Conservation (phyloP, 1,284 basidiomycete species). For the Ceratobasidium sp. region DNA sequence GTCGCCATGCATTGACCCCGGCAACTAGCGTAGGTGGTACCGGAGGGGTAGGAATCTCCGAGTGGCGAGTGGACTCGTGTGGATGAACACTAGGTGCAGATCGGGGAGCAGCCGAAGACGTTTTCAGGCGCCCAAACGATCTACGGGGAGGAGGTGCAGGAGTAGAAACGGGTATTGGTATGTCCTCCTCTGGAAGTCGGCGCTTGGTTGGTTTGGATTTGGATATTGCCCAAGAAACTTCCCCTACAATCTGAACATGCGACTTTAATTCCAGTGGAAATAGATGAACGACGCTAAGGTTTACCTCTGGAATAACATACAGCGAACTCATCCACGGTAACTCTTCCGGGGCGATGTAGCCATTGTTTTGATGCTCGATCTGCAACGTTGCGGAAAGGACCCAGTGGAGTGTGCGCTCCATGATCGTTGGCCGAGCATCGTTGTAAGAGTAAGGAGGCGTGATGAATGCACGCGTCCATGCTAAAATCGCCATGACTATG, state of each 20-base stretch:
- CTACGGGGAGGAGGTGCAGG: background rate
- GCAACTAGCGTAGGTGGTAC: slow-evolving; percentile 33
- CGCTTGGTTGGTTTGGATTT: slow-evolving; percentile 40
- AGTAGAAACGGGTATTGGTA: slow-evolving; percentile 6
- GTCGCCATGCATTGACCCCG: slow-evolving; percentile 41
- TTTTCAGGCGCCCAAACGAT: slow-evolving; percentile 11
- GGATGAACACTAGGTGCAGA: slow-evolving; percentile 9
- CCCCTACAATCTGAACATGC: slow-evolving; percentile 34
- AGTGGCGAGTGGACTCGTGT: slow-evolving; percentile 1
- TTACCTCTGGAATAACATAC: slow-evolving; percentile 39
- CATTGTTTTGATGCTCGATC: slow-evolving; percentile 33
- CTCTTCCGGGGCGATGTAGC: slow-evolving; percentile 33
- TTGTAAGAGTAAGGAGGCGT: slow-evolving; percentile 28
- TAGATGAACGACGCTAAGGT: background rate
- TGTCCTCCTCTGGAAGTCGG: slow-evolving; percentile 24
- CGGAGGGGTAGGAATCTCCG: slow-evolving; percentile 14
- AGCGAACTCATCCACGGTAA: slow-evolving; percentile 42
- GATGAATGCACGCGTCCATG: slow-evolving; percentile 34
- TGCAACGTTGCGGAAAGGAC: slow-evolving; percentile 43
- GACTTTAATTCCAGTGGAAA: background rate
- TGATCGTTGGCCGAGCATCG: slow-evolving; percentile 33
- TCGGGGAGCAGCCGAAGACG: slow-evolving; percentile 4
- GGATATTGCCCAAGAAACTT: slow-evolving; percentile 32
- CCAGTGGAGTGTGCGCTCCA: slow-evolving; percentile 44
- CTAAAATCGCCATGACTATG: background rate